Percentiles rank a stretch among this genome's conserved stretches.
These are phyloP conservation scores for Excoecaria cochinchinensis DNA, from an alignment of 345 rosid genomes.

Conservation along the genomic window DNA sequence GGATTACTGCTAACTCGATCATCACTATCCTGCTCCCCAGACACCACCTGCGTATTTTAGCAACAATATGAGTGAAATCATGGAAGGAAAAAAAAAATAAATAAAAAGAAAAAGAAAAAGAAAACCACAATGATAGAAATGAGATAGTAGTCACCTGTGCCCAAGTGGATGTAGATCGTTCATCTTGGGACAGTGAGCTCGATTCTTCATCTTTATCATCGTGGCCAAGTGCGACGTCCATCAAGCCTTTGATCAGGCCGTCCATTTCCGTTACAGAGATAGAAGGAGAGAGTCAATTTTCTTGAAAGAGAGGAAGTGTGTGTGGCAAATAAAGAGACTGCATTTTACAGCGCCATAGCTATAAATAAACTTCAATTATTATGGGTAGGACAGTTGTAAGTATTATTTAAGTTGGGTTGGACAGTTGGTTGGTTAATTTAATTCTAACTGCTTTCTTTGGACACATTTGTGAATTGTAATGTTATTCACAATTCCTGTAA, in stretches of 20 bases:
- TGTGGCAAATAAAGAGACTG: too few relatives aligned
- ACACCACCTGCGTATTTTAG: conserved; percentile 59
- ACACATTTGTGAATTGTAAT: too few relatives aligned
- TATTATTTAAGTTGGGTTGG: too few relatives aligned
- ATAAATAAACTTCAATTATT: too few relatives aligned
- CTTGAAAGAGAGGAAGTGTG: too few relatives aligned
- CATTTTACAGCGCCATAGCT: too few relatives aligned
- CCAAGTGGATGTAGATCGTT: conserved; percentile 76
- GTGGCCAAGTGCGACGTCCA: conserved; percentile 53
- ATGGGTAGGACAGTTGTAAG: too few relatives aligned
- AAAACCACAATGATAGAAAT: neutral
- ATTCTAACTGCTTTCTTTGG: too few relatives aligned
- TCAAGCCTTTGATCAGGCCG: conserved; percentile 65
- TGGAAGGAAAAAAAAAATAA: neutral
- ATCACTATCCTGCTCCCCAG: conserved; percentile 48
- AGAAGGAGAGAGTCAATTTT: neutral
- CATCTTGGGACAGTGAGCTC: conserved; percentile 31
- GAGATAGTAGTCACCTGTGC: conserved; percentile 45
- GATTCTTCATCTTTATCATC: conserved; percentile 29
- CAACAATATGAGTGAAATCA: neutral
- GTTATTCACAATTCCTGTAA: too few relatives aligned
- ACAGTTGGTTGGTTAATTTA: too few relatives aligned
- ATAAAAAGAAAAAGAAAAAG: too few relatives aligned
- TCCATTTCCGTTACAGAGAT: conserved; percentile 43
- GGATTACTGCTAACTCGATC: conserved; percentile 16